Conservation (phyloP, 768 basidiomycete genomes). For the Mycena maculata region DNA sequence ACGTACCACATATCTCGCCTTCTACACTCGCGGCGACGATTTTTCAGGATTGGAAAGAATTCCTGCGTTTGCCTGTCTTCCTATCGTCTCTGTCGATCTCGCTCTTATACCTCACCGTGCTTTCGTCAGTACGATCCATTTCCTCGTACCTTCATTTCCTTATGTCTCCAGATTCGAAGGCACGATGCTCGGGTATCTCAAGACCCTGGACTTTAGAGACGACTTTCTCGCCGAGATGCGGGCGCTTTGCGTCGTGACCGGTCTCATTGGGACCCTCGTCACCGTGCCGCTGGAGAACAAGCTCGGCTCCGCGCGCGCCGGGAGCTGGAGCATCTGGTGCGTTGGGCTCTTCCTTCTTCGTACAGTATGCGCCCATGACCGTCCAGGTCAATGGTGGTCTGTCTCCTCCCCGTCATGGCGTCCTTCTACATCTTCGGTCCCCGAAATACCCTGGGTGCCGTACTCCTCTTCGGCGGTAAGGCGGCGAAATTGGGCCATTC, state of each 20-base stretch:
- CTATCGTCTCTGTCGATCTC: conserved; percentile 56
- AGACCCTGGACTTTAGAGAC: conserved; percentile 56
- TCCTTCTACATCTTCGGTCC: conserved; percentile 48
- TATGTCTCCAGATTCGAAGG: conserved; percentile 57
- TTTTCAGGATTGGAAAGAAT: conserved; percentile 51
- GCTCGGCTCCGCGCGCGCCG: conserved; percentile 59
- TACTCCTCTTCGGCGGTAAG: conserved; percentile 57
- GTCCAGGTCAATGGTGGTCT: conserved; percentile 59
- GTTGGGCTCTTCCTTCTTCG: conserved; percentile 6
- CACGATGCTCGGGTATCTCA: conserved; percentile 63
- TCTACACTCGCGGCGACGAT: background rate
- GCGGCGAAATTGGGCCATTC: background rate
- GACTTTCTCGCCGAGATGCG: conserved; percentile 63
- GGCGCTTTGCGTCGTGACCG: conserved; percentile 57
- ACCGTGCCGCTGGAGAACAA: conserved; percentile 54
- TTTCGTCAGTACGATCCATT: conserved; percentile 41
- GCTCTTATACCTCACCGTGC: conserved; percentile 57
- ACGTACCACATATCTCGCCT: background rate
- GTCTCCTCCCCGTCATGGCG: conserved; percentile 57
- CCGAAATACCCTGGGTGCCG: conserved; percentile 43
- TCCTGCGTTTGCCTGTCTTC: conserved; percentile 53
- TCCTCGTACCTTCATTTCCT: background rate
- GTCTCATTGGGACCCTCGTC: conserved; percentile 58
- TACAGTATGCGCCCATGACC: conserved; percentile 16
- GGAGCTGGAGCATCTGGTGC: conserved; percentile 63